Conservation (phyloP, 345 rosid species). For the Anacardium occidentale region DNA sequence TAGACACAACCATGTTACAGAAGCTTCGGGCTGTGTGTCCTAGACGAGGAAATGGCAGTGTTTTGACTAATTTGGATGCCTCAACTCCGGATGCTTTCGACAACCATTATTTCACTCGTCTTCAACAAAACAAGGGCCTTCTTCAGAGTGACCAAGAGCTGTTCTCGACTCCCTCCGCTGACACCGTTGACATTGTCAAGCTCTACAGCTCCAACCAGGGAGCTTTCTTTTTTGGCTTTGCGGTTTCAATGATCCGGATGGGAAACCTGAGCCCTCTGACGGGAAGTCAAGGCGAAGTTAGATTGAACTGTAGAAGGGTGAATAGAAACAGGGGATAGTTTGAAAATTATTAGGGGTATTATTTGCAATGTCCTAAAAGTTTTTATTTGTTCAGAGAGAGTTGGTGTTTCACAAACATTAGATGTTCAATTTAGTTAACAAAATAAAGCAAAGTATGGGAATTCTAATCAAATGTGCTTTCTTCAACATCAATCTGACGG, state of each 20-base stretch:
- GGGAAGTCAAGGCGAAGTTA: constrained; percentile 53
- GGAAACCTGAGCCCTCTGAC: constrained; percentile 53
- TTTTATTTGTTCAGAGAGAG: too few species aligned
- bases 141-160: constrained; percentile 61
- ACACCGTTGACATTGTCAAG: constrained; percentile 41
- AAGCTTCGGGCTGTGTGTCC: constrained; percentile 49
- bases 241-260: constrained; percentile 57
- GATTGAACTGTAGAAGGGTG: constrained; percentile 50
- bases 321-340: constrained; percentile 16
- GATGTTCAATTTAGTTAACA: not conserved
- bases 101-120: constrained; percentile 49
- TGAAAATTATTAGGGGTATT: too few species aligned
- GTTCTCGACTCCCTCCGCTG: constrained; percentile 48
- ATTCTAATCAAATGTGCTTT: not conserved
- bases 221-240: constrained; percentile 54
- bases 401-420: too few species aligned
- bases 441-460: not conserved
- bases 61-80: constrained; percentile 41
- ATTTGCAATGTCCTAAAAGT: too few species aligned
- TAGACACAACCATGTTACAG: constrained; percentile 41
- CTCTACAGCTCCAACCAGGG: constrained; percentile 39
- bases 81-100: constrained; percentile 54
- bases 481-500: not conserved
- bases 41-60: constrained; percentile 36
- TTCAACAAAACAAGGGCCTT: constrained; percentile 41